A percentile compares a stretch with the other conserved stretches of the same genome.
Conservation (phyloP, 2,329 filamentous ascomycete genomes). For the Coniochaeta ligniaria region DNA sequence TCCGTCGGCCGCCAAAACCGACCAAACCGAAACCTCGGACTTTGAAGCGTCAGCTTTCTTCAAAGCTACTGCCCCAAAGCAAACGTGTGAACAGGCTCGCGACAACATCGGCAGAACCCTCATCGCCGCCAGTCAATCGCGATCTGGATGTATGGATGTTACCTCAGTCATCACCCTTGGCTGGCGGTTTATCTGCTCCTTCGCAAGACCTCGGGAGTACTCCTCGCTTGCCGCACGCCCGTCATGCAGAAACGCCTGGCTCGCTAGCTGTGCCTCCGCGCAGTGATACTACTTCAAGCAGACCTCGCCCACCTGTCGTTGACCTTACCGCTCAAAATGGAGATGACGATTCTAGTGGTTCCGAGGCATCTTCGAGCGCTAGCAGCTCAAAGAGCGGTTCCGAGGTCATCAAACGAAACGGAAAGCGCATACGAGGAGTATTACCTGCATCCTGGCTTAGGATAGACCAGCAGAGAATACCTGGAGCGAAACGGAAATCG, state of each 20-base stretch:
- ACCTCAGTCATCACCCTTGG: neutral
- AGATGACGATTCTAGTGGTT: conserved; percentile 8
- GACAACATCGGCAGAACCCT: conserved; percentile 8
- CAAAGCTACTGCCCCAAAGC: conserved; percentile 11
- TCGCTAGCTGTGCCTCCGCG: neutral
- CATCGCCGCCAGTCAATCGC: conserved; percentile 7
- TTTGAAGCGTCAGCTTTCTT: conserved; percentile 14
- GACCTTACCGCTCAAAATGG: conserved; percentile 5
- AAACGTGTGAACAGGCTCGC: conserved; percentile 15
- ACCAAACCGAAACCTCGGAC: conserved; percentile 3
- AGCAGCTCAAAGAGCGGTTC: conserved; percentile 30
- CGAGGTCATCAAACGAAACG: conserved; percentile 29
- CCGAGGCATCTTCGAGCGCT: conserved; percentile 8
- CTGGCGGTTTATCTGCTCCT: neutral
- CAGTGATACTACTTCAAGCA: neutral
- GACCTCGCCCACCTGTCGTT: neutral
- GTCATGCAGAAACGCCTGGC: neutral
- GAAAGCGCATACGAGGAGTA: conserved; percentile 49
- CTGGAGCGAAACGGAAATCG: conserved; percentile 21
- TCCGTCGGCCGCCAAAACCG: conserved; percentile 7
- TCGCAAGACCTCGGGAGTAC: conserved; percentile 6
- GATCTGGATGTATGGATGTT: conserved; percentile 9
- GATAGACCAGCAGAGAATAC: conserved; percentile 41
- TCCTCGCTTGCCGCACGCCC: neutral
- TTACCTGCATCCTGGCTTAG: conserved; percentile 62